Evolutionary conservation across 306 rosid genomes (phyloP), one percentile per base, ranked within the genome.

Genomic region (Castanea crenata): DNA sequence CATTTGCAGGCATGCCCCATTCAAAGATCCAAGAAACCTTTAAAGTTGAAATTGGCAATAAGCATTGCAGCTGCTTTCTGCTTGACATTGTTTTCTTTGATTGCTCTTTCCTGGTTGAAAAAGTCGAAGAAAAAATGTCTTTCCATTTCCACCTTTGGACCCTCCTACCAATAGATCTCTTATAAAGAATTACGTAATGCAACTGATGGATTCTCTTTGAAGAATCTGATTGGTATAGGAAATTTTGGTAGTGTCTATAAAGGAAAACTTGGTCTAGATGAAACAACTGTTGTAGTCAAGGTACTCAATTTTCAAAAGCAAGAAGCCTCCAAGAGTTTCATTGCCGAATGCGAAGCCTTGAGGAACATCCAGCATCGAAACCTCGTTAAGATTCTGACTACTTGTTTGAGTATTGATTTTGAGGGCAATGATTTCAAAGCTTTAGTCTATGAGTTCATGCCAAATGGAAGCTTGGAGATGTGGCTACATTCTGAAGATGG

Each of bases 211-310:
- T 82, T 81, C 70, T 59, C 78, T 12, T 3, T 19, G 1, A 15
- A 14, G 10, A 84, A 82, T 19, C 63, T 84, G 34, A 81, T 87
- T 16, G 86, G 88, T 23, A 34, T 31, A 11, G 88, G 88, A 27
- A 55, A 71, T 19, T 51, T 62, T 7, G 86, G 90, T n/a, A 73
- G 55, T 18, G 86, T 84, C 13, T 87, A 81, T 27, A 84, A 79
- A 71, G 87, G 83, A 55, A 41, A 18, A 3, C 29, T 79, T n/a
- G 58, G 20, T 27, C 44, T 64, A 8, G 67, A 79, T 31, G 54
- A 69, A 21, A 55, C 23, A 4, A 51, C 6, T 23, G 55, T 79
- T 3, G 84, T 81, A 55, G 78, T 83, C 19, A 82, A 82, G 67
- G 86, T 82, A n/a, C 65, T 82, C 20, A 74, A 78, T 65, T 27